Base-by-base conservation (phyloP, 2,329 filamentous ascomycete genomes). In the Arthrinium phaeospermum region DNA sequence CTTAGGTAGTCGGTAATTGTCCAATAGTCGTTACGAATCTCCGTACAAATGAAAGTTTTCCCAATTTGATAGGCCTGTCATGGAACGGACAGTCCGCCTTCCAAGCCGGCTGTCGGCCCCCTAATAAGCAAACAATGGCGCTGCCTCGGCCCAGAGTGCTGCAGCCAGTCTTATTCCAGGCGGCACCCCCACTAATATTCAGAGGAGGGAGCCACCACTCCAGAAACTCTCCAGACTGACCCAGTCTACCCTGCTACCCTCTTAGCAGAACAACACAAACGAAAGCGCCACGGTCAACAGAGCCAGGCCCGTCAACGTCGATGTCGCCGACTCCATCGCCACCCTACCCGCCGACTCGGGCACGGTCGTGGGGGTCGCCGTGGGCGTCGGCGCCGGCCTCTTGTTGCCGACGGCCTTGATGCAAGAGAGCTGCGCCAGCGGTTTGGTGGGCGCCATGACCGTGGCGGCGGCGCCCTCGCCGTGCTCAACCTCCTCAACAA, bases 351-450 rank as follows among this genome's bases (percentile, higher is more conserved):
- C 10, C 5, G 30, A 41, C 19, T 64, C 34, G 19, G 57, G 30
- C 4, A n/a, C 57, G 34, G 57, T 57, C 27, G 53, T 64, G 19
- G 57, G 57, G 3, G 53, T 61, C 3, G 53, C 30, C 30, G 53
- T 61, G 2, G 53, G 30, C 3, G 53, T 61, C 6, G 53, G 53
- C 10, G 53, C 19, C 27, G 53, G 53, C 16, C 51, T 30, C 12
- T 37, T 2, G 30, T 34, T 34, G 7, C 7, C 19, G 16, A 57
- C 71, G 3, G 77, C 77, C 12, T 75, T 71, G 64, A 79, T 73
- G 41, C 77, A 79, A 24, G 77, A 75, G 8, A 78, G 72, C 49
- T 75, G 77, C n/a, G 75, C 74, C 3, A 71, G 75, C 19, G 77
- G 77, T 51, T 64, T n/a, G 46, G 19, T 41, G 19, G 74, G 53